Conservation (phyloP, 2,329 filamentous ascomycete genomes). For the Neofusicoccum ribis region DNA sequence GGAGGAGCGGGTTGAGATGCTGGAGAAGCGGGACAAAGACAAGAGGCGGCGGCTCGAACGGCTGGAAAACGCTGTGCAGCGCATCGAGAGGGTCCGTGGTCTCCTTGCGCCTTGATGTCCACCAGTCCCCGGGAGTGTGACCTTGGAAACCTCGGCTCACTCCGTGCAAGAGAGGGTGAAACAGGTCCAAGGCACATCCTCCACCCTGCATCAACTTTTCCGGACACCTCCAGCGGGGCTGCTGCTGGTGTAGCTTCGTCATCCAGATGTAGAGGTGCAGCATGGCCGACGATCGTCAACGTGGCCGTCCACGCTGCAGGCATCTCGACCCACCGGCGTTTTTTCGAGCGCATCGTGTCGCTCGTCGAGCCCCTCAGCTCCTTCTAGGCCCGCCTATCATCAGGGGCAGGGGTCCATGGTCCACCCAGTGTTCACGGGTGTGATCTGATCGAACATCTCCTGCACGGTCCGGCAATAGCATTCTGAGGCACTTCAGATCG, state of each 20-base stretch:
- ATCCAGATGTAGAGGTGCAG: not conserved
- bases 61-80: constrained; percentile 68
- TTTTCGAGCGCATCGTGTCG: not conserved
- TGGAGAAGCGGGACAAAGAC: constrained; percentile 70
- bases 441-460: not conserved
- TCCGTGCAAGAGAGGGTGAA: not conserved
- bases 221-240: not conserved
- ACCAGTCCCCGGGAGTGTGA: not conserved
- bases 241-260: not conserved
- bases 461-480: not conserved
- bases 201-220: not conserved
- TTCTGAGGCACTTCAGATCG: not conserved
- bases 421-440: not conserved
- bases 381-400: not conserved
- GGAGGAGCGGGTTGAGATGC: constrained; percentile 66
- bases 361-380: not conserved
- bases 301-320: not conserved
- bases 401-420: not conserved
- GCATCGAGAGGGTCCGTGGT: constrained; percentile 69
- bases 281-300: not conserved
- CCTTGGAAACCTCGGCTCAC: not conserved
- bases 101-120: constrained; percentile 47
- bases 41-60: constrained; percentile 68
- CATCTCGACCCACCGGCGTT: not conserved
- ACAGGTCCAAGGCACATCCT: not conserved